Evolutionary conservation across 805 yeast genomes (phyloP).

Genomic region (Saccharomycopsis capsularis): DNA sequence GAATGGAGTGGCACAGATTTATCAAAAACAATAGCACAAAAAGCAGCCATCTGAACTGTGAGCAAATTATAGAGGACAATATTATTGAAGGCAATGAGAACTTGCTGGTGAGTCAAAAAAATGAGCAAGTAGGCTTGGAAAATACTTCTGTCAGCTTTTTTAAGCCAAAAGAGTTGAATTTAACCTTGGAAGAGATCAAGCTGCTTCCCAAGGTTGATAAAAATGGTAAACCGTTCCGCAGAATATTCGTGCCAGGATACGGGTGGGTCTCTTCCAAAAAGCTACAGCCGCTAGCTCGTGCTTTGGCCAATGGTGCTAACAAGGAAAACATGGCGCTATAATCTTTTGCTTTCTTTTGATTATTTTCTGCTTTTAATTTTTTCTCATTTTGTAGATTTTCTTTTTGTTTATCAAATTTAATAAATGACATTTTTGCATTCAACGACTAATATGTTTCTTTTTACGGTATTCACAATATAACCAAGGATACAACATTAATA

Average conservation of each 20-base stretch:
- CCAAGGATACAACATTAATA: too few species aligned
- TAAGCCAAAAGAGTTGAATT: background rate
- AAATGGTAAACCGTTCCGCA: constrained; percentile 35
- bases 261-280: constrained; percentile 42
- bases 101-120: background rate
- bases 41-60: background rate
- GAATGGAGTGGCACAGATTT: constrained; percentile 17
- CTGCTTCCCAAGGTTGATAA: constrained; percentile 27
- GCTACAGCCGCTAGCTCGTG: too few species aligned
- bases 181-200: constrained; percentile 5
- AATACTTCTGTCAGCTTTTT: background rate
- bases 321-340: background rate
- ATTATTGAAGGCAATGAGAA: background rate
- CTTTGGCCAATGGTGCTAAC: background rate
- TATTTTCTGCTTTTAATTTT: too few species aligned
- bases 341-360: too few species aligned
- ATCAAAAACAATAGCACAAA: background rate
- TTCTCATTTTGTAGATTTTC: too few species aligned
- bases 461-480: too few species aligned
- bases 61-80: background rate
- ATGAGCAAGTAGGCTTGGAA: background rate
- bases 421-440: background rate
- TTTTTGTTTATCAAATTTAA: background rate
- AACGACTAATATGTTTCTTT: too few species aligned
- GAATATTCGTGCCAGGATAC: constrained; percentile 41